Evolutionary conservation across 257 asterid genomes (phyloP).

Genomic region (Ajuga chamaepitys): DNA sequence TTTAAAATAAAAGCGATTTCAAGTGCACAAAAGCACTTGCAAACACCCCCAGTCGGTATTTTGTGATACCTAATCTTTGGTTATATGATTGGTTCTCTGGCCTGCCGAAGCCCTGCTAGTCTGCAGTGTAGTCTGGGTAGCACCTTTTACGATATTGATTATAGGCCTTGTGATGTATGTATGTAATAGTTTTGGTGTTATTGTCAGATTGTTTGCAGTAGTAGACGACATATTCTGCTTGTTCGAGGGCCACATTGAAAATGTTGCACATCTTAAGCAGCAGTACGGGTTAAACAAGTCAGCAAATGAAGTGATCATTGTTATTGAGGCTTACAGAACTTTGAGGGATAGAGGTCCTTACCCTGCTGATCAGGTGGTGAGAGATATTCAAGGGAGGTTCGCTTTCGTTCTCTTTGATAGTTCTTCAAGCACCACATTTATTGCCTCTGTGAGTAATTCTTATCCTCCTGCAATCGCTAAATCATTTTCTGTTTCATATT

Average conservation of each 20-base stretch:
- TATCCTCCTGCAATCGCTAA: not conserved
- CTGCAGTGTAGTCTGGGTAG: too few species aligned
- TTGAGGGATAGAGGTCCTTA: constrained; percentile 97
- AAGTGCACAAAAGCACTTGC: too few species aligned
- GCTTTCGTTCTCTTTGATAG: constrained; percentile 70
- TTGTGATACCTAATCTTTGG: too few species aligned
- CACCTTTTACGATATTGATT: too few species aligned
- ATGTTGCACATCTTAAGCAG: constrained; percentile 85
- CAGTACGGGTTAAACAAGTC: constrained; percentile 88
- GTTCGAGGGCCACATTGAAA: constrained; percentile 89
- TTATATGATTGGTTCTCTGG: too few species aligned
- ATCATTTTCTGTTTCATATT: not conserved
- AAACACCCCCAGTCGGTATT: too few species aligned
- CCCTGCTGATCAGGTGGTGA: constrained; percentile 92
- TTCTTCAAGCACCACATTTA: constrained; percentile 46
- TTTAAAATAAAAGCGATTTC: too few species aligned
- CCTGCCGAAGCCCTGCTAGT: too few species aligned
- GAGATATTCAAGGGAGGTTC: constrained; percentile 76
- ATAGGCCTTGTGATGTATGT: not conserved
- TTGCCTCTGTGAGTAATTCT: constrained; percentile 62
- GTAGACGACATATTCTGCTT: constrained; percentile 91
- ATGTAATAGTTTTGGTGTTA: not conserved
- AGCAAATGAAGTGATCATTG: constrained; percentile 78
- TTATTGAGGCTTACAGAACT: constrained; percentile 87
- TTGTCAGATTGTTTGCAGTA: constrained; percentile 61